Conservation (phyloP, 306 rosid species). For the Hippophae tibetana region DNA sequence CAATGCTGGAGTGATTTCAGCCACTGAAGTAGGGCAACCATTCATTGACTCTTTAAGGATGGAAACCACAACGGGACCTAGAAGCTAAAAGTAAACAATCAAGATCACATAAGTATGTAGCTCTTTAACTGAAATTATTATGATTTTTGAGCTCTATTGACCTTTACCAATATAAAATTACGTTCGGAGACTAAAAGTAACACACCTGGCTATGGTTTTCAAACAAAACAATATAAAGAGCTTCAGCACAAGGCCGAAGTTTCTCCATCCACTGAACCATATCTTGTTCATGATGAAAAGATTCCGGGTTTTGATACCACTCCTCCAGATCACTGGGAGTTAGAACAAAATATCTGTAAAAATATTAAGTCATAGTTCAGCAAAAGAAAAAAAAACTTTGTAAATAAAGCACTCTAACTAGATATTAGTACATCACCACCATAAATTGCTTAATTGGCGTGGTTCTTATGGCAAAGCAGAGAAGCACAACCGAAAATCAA, state of each 20-base stretch:
- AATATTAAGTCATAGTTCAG: conserved; percentile 15
- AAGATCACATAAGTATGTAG: conserved; percentile 18
- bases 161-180: neutral
- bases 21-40: conserved; percentile 65
- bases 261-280: conserved; percentile 99
- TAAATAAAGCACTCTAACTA: conserved; percentile 1
- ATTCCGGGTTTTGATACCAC: conserved; percentile 77
- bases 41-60: conserved; percentile 86
- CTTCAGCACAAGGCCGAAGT: conserved; percentile 96
- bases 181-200: neutral
- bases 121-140: neutral
- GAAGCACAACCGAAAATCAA: neutral
- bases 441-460: neutral
- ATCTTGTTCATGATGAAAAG: conserved; percentile 97
- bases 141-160: neutral
- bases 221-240: conserved; percentile 81
- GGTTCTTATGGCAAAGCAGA: neutral
- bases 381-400: neutral
- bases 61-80: conserved; percentile 90
- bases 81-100: conserved; percentile 46
- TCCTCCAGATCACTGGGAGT: conserved; percentile 81
- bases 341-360: conserved; percentile 81
- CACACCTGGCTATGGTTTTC: conserved; percentile 88
- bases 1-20: conserved; percentile 77
- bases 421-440: neutral